Evolutionary conservation across 306 rosid genomes (phyloP).

Genomic region (Datisca glomerata): DNA sequence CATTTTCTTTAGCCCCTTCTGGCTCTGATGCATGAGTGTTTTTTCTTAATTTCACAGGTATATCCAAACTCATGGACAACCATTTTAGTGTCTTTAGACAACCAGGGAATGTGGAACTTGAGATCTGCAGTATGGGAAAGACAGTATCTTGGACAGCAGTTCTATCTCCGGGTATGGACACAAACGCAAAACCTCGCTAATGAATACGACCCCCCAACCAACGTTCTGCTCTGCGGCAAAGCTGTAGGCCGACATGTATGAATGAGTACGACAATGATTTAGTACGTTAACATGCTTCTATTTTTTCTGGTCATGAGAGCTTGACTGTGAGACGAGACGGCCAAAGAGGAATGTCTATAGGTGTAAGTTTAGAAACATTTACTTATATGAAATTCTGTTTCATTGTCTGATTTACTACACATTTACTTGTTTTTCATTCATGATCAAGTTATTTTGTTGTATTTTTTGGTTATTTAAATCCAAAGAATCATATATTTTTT

Average conservation of each 20-base stretch:
- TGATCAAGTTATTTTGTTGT: no score
- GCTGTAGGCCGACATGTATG: constrained; percentile 48
- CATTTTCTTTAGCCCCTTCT: no score
- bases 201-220: constrained; percentile 70
- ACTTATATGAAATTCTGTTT: no score
- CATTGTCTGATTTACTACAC: no score
- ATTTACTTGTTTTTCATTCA: no score
- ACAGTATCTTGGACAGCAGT: constrained; percentile 86
- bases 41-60: no score
- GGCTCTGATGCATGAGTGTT: no score
- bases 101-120: constrained; percentile 97
- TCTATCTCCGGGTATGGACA: constrained; percentile 77
- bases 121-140: constrained; percentile 94
- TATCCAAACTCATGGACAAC: constrained; percentile 87
- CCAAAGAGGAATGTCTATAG: no score
- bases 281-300: not conserved
- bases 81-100: constrained; percentile 78
- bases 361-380: no score
- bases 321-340: constrained; percentile 31
- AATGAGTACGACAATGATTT: not conserved
- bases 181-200: constrained; percentile 48
- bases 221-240: constrained; percentile 74
- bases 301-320: constrained; percentile 36
- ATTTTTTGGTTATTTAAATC: no score
- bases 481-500: no score